A percentile compares a stretch with the other conserved stretches of the same genome.
These are phyloP conservation scores for Globisporangium cylindrosporum DNA, from an alignment of 352 stramenopile species.

Conservation along the genomic window DNA sequence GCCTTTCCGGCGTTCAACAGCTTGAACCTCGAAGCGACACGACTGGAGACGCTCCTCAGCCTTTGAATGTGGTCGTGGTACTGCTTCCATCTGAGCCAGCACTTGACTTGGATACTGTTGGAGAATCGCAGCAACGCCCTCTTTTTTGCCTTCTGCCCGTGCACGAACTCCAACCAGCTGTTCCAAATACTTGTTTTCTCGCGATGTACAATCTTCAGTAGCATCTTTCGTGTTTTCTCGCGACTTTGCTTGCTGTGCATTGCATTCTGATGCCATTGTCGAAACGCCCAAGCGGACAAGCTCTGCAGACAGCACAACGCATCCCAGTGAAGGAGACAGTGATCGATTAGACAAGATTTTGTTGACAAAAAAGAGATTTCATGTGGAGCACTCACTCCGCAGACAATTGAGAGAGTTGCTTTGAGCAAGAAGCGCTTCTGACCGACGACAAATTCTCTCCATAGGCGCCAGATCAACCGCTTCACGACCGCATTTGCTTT, in stretches of 20 bases:
- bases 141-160: constrained; percentile 47
- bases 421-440: constrained; percentile 75
- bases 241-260: constrained; percentile 32
- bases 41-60: constrained; percentile 39
- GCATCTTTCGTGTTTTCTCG: constrained; percentile 46
- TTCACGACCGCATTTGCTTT: constrained; percentile 45
- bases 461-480: constrained; percentile 45
- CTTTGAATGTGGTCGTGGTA: constrained; percentile 36
- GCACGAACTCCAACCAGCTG: constrained; percentile 57
- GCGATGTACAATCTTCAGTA: constrained; percentile 52
- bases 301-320: constrained; percentile 28
- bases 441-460: constrained; percentile 43
- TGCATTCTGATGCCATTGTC: constrained; percentile 54
- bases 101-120: constrained; percentile 57
- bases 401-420: constrained; percentile 65
- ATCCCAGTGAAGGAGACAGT: not conserved
- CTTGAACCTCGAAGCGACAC: constrained; percentile 40
- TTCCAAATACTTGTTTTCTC: constrained; percentile 54
- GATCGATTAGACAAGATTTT: not conserved
- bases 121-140: constrained; percentile 62
- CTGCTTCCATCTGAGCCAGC: constrained; percentile 56
- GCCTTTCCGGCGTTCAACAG: constrained; percentile 39
- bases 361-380: not conserved
- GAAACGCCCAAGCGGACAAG: constrained; percentile 63
- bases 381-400: constrained; percentile 35